A percentile compares a stretch with the other conserved stretches of the same genome.
These are phyloP conservation scores for Aegilops sharonensis DNA, from an alignment of 176 grass and related monocot species.

Conservation along the genomic window DNA sequence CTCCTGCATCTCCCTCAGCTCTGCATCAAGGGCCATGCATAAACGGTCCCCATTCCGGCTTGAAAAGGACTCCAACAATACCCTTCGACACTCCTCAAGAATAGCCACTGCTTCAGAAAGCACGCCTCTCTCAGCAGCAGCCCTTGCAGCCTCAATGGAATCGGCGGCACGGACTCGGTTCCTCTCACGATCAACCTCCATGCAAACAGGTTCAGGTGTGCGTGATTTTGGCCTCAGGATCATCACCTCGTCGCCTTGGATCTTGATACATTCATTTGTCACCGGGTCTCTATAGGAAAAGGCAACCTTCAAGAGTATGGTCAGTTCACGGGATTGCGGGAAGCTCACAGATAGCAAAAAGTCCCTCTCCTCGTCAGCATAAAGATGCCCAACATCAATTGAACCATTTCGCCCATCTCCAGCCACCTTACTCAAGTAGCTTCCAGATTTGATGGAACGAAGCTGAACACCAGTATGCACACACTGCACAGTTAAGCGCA, in stretches of 20 bases:
- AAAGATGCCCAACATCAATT: conserved; percentile 81
- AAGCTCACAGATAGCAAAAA: conserved; percentile 70
- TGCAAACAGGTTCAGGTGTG: conserved; percentile 46
- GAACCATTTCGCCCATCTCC: conserved; percentile 63
- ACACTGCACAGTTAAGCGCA: conserved; percentile 61
- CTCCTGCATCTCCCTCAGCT: conserved; percentile 89
- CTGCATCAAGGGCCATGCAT: conserved; percentile 76
- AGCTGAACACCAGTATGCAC: conserved; percentile 62
- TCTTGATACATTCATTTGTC: conserved; percentile 55
- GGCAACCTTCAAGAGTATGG: conserved; percentile 53
- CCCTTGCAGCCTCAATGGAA: conserved; percentile 65
- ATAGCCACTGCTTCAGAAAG: conserved; percentile 74
- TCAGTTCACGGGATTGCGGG: conserved; percentile 55
- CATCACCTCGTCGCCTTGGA: conserved; percentile 46
- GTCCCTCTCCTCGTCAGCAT: conserved; percentile 93
- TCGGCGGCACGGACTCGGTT: conserved; percentile 75
- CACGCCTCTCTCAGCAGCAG: conserved; percentile 70
- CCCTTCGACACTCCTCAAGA: conserved; percentile 62
- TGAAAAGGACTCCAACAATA: conserved; percentile 52
- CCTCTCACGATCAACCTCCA: conserved; percentile 90
- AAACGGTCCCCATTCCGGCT: conserved; percentile 64
- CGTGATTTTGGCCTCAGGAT: conserved; percentile 52
- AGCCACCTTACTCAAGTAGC: conserved; percentile 68
- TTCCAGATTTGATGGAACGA: conserved; percentile 80
- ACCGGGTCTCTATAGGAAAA: conserved; percentile 65